Evolutionary conservation across 139 green algal species (phyloP), one percentile per base, ranked within the genome.

Genomic region (Astrephomene gubernaculifera): DNA sequence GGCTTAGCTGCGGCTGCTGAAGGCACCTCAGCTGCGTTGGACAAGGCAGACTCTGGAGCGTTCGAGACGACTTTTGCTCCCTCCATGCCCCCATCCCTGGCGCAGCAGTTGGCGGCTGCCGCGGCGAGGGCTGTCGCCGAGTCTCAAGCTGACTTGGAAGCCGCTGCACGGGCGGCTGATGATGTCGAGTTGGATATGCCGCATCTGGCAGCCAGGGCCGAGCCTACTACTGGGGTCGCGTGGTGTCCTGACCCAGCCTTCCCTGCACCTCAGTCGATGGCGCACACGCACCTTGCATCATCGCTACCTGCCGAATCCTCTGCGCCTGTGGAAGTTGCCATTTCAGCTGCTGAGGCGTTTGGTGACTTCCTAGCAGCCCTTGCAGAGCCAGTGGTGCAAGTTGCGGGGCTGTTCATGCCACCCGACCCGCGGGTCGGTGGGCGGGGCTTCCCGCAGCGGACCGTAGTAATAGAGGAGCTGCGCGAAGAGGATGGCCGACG

Each of bases 151-250:
- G 45, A n/a, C 10, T 31, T 79, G 45, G 71, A 79, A 45, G 78
- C 78, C 6, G 31, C 61, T 10, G 63, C 60, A 27, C 60, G 41
- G 31, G 61, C 35, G 22, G 78, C 49, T 10, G 61, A 74, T 36
- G 78, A 84, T 44, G 78, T 84, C n/a, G 78, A 84, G 44, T 31
- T 84, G 31, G 78, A 84, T 1, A 17, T 43, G 25, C 64, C 64
- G 43, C 74, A 5, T 65, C 60, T 0, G 78, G n/a, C 6, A 43
- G 60, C 7, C 27, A 52, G 43, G 41, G 21, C n/a, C 2, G 63
- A 74, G 61, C 43, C 61, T 60, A 63, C n/a, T 25, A 27, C 27
- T 2, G 14, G 24, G 3, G 8, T 74, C 24, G 22, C 43, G 9
- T 63, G 78, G 61, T 64, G 29, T 41, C 78, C 78, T 3, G 78